Percentiles rank a stretch among this genome's conserved stretches.
These are phyloP conservation scores for Scleroderma citrinum DNA, from an alignment of 768 basidiomycete species.

Conservation along the genomic window DNA sequence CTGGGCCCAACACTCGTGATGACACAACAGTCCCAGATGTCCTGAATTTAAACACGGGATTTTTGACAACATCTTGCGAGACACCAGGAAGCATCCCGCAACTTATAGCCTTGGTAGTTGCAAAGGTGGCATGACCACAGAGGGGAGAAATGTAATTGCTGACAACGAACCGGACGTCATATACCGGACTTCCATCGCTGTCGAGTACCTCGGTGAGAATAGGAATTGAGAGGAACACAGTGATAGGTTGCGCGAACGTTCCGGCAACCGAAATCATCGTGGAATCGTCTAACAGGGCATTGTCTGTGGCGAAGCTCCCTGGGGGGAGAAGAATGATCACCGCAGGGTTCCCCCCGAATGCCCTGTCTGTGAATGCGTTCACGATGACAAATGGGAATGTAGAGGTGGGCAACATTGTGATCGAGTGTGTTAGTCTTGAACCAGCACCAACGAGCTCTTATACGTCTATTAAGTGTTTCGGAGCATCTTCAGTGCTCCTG, in stretches of 20 bases:
- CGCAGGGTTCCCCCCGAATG: no score
- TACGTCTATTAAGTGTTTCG: no score
- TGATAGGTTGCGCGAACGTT: slow-evolving; percentile 44
- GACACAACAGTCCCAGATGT: slow-evolving; percentile 26
- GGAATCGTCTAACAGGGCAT: neutral
- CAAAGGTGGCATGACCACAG: slow-evolving; percentile 43
- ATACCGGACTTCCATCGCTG: slow-evolving; percentile 13
- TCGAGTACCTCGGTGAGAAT: slow-evolving; percentile 12
- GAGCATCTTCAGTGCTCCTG: no score
- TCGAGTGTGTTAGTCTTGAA: no score
- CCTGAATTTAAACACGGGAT: slow-evolving; percentile 19
- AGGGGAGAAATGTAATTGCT: slow-evolving; percentile 28
- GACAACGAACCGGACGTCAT: slow-evolving; percentile 37
- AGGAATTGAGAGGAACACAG: slow-evolving; percentile 29
- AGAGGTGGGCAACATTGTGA: no score
- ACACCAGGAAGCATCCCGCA: slow-evolving; percentile 12
- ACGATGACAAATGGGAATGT: no score
- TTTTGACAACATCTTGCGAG: slow-evolving; percentile 12
- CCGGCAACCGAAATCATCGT: slow-evolving; percentile 26
- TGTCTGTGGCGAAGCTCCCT: neutral
- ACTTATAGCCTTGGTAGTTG: slow-evolving; percentile 36
- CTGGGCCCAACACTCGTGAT: neutral
- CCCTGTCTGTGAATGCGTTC: no score
- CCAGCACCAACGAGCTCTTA: no score
- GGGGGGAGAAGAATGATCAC: slow-evolving; percentile 27